phyloP scores from a whole-genome alignment of 441 rosid species.

The Erysimum cheiri region DNA sequence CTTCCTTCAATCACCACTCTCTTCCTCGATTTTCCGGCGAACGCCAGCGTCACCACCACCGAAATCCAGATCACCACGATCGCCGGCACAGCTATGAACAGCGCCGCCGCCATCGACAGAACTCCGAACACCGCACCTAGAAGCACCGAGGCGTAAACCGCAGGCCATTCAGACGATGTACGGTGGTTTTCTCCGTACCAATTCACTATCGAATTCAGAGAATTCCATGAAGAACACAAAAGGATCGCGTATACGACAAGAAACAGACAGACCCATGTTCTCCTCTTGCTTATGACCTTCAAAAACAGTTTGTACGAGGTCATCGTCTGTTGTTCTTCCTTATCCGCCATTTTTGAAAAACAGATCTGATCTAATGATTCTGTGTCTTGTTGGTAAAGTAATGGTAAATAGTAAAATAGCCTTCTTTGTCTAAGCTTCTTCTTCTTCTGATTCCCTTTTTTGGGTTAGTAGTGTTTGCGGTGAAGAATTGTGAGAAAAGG shows the following conservation, averaged over 20 bases:
- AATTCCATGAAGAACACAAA: constrained; percentile 79
- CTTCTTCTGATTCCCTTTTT: constrained; percentile 30
- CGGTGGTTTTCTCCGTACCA: constrained; percentile 63
- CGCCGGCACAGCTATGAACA: constrained; percentile 88
- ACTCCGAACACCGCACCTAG: constrained; percentile 80
- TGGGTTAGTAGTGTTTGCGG: constrained; percentile 28
- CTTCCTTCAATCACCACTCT: constrained; percentile 78
- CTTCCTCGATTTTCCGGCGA: constrained; percentile 87
- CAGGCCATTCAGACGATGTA: constrained; percentile 72
- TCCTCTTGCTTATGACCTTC: constrained; percentile 82
- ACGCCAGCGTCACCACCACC: constrained; percentile 79
- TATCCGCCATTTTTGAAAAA: constrained; percentile 37
- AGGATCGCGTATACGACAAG: constrained; percentile 75
- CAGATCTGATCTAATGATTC: constrained; percentile 34
- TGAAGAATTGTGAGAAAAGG: constrained; percentile 45
- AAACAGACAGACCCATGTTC: constrained; percentile 89
- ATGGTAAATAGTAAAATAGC: constrained; percentile 20
- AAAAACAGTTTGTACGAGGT: constrained; percentile 59
- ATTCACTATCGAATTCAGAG: constrained; percentile 68
- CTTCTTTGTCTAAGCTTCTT: constrained; percentile 13
- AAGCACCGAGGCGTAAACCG: constrained; percentile 85
- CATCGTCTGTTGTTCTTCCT: constrained; percentile 37
- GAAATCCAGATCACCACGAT: constrained; percentile 92
- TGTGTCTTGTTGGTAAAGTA: constrained; percentile 25
- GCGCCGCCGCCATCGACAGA: constrained; percentile 86